Evolutionary conservation across 805 yeast species (phyloP).

Genomic region (Kodamaea kaohsiungensis): DNA sequence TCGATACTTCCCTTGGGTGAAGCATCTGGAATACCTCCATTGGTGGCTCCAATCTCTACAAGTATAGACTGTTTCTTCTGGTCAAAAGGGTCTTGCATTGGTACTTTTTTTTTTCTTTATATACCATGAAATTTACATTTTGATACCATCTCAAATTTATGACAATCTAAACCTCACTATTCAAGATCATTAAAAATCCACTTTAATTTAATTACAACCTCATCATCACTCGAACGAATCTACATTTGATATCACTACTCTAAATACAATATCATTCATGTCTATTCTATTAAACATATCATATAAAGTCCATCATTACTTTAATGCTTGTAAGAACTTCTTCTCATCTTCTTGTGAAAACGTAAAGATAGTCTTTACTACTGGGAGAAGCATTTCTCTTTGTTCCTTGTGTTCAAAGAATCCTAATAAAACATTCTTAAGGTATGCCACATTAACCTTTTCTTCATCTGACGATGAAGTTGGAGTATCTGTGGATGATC

Average conservation of each 20-base stretch:
- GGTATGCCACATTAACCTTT: slow-evolving; percentile 61
- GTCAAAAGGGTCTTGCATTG: slow-evolving; percentile 56
- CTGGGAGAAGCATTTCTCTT: slow-evolving; percentile 81
- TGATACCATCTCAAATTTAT: too few species aligned
- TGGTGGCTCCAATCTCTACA: slow-evolving; percentile 48
- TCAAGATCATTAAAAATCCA: too few species aligned
- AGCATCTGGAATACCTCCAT: slow-evolving; percentile 52
- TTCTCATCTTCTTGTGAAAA: slow-evolving; percentile 72
- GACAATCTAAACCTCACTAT: too few species aligned
- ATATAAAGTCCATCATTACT: slow-evolving; percentile 16
- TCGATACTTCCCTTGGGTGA: slow-evolving; percentile 92
- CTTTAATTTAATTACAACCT: too few species aligned
- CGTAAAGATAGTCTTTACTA: slow-evolving; percentile 71
- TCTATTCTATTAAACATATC: background rate
- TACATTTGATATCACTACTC: background rate
- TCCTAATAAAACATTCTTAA: slow-evolving; percentile 88
- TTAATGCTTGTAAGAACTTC: slow-evolving; percentile 60
- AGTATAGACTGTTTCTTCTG: slow-evolving; percentile 63
- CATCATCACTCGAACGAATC: too few species aligned
- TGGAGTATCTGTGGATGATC: slow-evolving; percentile 13
- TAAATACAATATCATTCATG: background rate
- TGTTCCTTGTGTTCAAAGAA: slow-evolving; percentile 93
- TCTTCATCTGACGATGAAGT: slow-evolving; percentile 22
- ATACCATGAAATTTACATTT: background rate
- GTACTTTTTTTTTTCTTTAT: background rate